A percentile compares a stretch with the other conserved stretches of the same genome.
phyloP scores from a whole-genome alignment of 2,329 filamentous ascomycete genomes.

The Byssochlamys sp. region DNA sequence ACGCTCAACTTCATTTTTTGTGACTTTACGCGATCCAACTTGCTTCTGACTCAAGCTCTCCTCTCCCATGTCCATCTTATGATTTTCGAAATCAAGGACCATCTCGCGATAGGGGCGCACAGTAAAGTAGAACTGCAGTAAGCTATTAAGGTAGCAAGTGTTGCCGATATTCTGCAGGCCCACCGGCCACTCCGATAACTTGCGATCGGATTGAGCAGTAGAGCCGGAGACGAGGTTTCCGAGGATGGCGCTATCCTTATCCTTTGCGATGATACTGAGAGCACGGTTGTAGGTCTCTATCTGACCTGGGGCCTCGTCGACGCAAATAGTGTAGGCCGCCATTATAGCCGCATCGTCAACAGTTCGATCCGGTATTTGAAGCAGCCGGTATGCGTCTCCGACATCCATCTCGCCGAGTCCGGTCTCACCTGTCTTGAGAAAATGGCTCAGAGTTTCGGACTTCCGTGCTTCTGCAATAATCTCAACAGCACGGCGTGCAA shows the following conservation, averaged over 20 bases:
- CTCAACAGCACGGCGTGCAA: constrained; percentile 46
- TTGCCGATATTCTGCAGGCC: constrained; percentile 91
- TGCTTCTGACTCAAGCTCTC: constrained; percentile 56
- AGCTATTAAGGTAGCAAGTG: constrained; percentile 94
- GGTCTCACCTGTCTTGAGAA: constrained; percentile 44
- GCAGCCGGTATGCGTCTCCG: constrained; percentile 43
- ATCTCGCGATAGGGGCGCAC: constrained; percentile 71
- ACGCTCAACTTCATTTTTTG: constrained; percentile 47
- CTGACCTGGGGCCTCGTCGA: constrained; percentile 38
- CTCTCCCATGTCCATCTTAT: constrained; percentile 58
- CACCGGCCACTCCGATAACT: constrained; percentile 57
- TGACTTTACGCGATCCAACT: constrained; percentile 64
- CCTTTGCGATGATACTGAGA: constrained; percentile 38
- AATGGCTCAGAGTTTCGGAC: constrained; percentile 45
- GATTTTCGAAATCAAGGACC: constrained; percentile 63
- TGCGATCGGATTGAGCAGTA: constrained; percentile 19
- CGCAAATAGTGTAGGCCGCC: constrained; percentile 38
- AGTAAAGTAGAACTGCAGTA: constrained; percentile 90
- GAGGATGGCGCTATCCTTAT: constrained; percentile 30
- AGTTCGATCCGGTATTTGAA: constrained; percentile 45
- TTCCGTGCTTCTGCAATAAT: constrained; percentile 51
- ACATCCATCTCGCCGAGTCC: constrained; percentile 46
- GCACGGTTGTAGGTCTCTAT: constrained; percentile 38
- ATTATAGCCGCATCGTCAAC: constrained; percentile 43
- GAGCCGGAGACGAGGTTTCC: constrained; percentile 25